phyloP scores from a whole-genome alignment of 164 flowering plant species.

The Tetrastigma voinierianum region DNA sequence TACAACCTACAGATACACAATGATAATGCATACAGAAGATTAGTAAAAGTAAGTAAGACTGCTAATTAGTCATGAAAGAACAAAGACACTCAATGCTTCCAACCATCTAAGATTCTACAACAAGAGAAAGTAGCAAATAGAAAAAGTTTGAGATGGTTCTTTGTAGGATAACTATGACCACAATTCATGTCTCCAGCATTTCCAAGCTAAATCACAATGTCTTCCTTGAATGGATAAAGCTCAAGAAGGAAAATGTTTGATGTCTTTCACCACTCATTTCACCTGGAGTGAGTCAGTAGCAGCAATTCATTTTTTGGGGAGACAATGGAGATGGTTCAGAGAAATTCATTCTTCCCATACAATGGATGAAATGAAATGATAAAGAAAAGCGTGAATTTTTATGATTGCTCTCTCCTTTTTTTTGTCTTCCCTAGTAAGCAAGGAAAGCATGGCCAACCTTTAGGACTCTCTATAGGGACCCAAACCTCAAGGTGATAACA shows the following conservation, averaged over 20 bases:
- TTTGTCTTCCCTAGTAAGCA: too few species aligned
- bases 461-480: too few species aligned
- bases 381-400: neutral
- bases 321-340: neutral
- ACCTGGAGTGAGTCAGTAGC: neutral
- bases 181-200: neutral
- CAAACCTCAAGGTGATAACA: too few species aligned
- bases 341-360: neutral
- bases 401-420: too few species aligned
- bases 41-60: neutral
- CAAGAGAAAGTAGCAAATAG: too few species aligned
- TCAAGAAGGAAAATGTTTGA: neutral
- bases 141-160: too few species aligned
- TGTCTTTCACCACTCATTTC: neutral
- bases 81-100: neutral
- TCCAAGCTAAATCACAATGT: neutral
- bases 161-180: too few species aligned
- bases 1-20: slow-evolving; percentile 58
- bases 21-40: neutral
- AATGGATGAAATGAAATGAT: neutral
- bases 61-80: neutral
- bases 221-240: neutral
- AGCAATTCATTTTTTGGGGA: neutral
- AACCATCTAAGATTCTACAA: too few species aligned
- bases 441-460: too few species aligned